Conservation (phyloP, 768 basidiomycete species). For the Serendipita sp. region DNA sequence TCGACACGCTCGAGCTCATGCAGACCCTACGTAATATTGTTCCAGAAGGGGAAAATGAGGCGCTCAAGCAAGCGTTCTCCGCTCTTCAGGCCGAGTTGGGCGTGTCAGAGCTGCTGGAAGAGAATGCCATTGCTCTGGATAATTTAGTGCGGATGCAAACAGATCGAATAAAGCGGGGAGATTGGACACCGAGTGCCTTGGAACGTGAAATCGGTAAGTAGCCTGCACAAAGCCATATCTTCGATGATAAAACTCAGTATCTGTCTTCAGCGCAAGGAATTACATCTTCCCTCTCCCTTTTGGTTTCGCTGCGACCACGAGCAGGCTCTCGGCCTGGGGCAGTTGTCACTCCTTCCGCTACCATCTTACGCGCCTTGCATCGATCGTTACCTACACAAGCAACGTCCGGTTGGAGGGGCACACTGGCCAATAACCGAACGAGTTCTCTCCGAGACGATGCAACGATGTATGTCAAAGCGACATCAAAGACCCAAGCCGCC, state of each 20-base stretch:
- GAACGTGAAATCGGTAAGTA: slow-evolving; percentile 69
- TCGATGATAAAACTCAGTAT: not conserved
- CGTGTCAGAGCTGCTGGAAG: slow-evolving; percentile 49
- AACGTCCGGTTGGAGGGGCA: slow-evolving; percentile 59
- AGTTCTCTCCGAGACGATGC: slow-evolving; percentile 60
- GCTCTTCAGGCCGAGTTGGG: slow-evolving; percentile 52
- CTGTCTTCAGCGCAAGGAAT: slow-evolving; percentile 47
- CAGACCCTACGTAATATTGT: slow-evolving; percentile 29
- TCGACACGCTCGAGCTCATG: slow-evolving; percentile 10
- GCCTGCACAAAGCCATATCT: not conserved
- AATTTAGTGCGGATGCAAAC: slow-evolving; percentile 27
- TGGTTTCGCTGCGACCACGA: slow-evolving; percentile 60
- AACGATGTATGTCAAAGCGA: slow-evolving; percentile 46
- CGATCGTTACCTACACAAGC: slow-evolving; percentile 47
- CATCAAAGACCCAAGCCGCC: slow-evolving; percentile 11
- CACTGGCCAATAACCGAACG: slow-evolving; percentile 38
- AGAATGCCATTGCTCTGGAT: slow-evolving; percentile 46
- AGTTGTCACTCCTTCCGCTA: slow-evolving; percentile 45
- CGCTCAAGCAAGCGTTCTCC: slow-evolving; percentile 44
- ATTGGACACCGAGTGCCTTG: slow-evolving; percentile 26
- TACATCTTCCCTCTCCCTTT: slow-evolving; percentile 46
- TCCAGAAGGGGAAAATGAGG: slow-evolving; percentile 37
- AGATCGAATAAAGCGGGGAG: not conserved
- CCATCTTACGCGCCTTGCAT: slow-evolving; percentile 54
- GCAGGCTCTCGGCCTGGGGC: slow-evolving; percentile 24